Percentiles rank a stretch among this genome's conserved stretches.
Conservation (phyloP, 202 grass and related monocot genomes). For the Setaria italica region DNA sequence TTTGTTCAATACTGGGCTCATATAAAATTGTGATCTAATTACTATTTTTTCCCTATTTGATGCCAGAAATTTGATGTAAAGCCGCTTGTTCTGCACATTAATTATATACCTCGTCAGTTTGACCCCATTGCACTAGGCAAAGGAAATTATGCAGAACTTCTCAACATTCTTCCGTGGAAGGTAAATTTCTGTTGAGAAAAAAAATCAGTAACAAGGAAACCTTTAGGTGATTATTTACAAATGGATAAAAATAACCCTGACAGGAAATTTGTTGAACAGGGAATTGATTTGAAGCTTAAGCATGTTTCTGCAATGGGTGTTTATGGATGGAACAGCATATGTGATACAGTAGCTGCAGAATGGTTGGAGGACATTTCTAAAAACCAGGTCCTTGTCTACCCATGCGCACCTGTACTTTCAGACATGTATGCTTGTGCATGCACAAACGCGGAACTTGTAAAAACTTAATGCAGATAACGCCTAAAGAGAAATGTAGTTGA, state of each 20-base stretch:
- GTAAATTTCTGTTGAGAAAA: constrained; percentile 48
- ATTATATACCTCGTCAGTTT: constrained; percentile 96
- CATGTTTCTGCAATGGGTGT: constrained; percentile 91
- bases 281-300: constrained; percentile 98
- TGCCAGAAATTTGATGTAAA: constrained; percentile 95
- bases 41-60: constrained; percentile 15
- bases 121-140: constrained; percentile 85
- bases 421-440: constrained; percentile 30
- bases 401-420: constrained; percentile 39
- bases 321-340: constrained; percentile 94
- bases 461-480: neutral
- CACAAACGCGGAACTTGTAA: neutral
- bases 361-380: constrained; percentile 99
- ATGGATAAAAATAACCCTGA: constrained; percentile 24
- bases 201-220: neutral
- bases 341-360: constrained; percentile 80
- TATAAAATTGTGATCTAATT: constrained; percentile 39
- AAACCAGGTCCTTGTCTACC: constrained; percentile 78
- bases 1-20: neutral
- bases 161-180: constrained; percentile 98
- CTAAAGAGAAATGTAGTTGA: constrained; percentile 19
- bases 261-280: constrained; percentile 57
- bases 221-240: constrained; percentile 14
- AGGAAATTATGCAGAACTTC: constrained; percentile 97
- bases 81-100: constrained; percentile 80